phyloP scores from a whole-genome alignment of 306 rosid genomes.

The Sphenostylis stenocarpa region DNA sequence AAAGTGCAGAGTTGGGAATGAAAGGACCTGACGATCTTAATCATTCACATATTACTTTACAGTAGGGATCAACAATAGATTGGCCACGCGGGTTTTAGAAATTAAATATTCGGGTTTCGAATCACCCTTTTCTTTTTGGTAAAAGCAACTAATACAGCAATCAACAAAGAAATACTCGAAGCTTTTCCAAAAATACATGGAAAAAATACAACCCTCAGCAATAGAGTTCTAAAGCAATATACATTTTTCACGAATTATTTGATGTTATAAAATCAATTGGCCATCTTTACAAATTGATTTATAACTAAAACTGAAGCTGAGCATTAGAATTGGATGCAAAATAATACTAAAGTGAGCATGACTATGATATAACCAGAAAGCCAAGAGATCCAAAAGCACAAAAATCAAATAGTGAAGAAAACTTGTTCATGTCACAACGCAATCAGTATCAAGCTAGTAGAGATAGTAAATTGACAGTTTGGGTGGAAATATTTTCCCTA shows the following conservation, averaged over 20 bases:
- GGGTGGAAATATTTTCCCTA: constrained; percentile 2
- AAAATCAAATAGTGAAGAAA: constrained; percentile 14
- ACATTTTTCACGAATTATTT: not conserved
- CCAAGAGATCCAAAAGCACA: constrained; percentile 28
- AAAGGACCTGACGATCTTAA: too few relatives aligned
- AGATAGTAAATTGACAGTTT: not conserved
- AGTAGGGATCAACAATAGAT: too few relatives aligned
- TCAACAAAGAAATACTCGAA: too few relatives aligned
- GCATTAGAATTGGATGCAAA: not conserved
- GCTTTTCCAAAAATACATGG: not conserved
- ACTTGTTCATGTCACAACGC: constrained; percentile 23
- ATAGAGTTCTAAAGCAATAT: not conserved
- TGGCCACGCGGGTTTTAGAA: too few relatives aligned
- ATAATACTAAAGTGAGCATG: not conserved
- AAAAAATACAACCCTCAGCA: not conserved
- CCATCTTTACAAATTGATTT: not conserved
- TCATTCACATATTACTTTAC: too few relatives aligned
- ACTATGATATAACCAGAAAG: not conserved
- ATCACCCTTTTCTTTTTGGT: too few relatives aligned
- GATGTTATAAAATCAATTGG: not conserved
- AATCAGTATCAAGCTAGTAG: constrained; percentile 6
- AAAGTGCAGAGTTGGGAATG: too few relatives aligned
- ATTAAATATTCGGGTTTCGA: too few relatives aligned
- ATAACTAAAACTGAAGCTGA: not conserved
- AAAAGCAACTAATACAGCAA: too few relatives aligned